Conservation (phyloP, 805 yeast species). For the Yarrowia osloensis region DNA sequence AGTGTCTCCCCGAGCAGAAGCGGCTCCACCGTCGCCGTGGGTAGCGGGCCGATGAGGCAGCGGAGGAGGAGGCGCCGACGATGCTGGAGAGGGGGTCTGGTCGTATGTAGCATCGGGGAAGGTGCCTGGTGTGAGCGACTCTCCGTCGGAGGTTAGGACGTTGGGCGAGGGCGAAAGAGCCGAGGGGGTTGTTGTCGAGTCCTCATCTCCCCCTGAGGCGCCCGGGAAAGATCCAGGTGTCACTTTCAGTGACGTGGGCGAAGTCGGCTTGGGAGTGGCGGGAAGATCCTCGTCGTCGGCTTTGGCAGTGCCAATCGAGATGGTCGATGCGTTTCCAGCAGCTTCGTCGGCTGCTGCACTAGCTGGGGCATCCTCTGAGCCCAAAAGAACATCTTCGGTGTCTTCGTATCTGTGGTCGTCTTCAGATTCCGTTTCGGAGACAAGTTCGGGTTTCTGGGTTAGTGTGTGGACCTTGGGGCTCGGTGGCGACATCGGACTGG, state of each 20-base stretch:
- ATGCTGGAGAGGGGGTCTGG: not conserved
- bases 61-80: conserved; percentile 31
- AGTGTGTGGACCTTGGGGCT: not conserved
- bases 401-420: conserved; percentile 28
- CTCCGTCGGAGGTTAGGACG: not conserved
- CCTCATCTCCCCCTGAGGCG: not conserved
- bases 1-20: not conserved
- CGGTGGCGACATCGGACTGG: not conserved
- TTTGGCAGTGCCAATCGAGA: conserved; percentile 11
- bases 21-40: not conserved
- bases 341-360: not conserved
- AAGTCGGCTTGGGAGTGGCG: not conserved
- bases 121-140: conserved; percentile 7
- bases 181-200: not conserved
- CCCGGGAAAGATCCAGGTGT: conserved; percentile 24
- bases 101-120: conserved; percentile 20
- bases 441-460: conserved; percentile 23
- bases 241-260: conserved; percentile 4
- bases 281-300: conserved; percentile 10
- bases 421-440: conserved; percentile 23
- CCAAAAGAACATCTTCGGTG: conserved; percentile 26
- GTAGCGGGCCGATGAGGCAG: conserved; percentile 31
- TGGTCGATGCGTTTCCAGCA: not conserved
- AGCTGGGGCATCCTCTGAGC: conserved; percentile 1
- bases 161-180: not conserved